These are phyloP conservation scores for Leucoagaricus sp. DNA, from an alignment of 1,284 basidiomycete genomes.

Conservation along the genomic window DNA sequence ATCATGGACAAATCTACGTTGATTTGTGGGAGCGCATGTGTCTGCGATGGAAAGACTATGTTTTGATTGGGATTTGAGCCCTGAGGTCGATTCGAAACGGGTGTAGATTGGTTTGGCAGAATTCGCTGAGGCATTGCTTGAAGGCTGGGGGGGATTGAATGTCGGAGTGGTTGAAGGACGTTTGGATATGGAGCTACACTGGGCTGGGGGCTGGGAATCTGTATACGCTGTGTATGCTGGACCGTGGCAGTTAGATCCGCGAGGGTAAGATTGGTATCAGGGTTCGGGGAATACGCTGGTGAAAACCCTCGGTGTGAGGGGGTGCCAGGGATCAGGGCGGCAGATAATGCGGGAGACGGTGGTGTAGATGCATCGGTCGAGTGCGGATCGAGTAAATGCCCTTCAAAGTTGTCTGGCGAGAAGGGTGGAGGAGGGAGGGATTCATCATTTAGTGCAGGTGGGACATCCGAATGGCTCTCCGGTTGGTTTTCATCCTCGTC, in stretches of 20 bases:
- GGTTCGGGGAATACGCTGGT: not conserved
- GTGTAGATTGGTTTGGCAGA: not conserved
- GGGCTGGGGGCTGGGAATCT: not conserved
- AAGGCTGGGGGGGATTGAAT: not conserved
- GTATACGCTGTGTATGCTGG: not conserved
- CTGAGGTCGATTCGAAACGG: not conserved
- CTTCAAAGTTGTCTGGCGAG: not conserved
- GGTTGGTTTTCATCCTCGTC: not conserved
- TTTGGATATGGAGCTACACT: not conserved
- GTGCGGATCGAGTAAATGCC: not conserved
- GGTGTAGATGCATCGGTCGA: not conserved
- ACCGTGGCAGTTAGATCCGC: not conserved
- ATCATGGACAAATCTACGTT: constrained; percentile 50
- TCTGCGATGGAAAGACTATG: not conserved
- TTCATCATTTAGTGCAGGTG: not conserved
- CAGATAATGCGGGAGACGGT: not conserved
- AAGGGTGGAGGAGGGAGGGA: constrained; percentile 2
- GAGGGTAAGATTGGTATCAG: not conserved
- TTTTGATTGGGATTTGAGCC: not conserved
- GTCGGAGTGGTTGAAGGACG: not conserved
- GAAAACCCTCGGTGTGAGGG: not conserved
- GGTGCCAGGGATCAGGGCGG: not conserved
- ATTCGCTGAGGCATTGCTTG: not conserved
- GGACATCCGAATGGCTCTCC: not conserved
- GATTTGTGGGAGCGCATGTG: constrained; percentile 23